Evolutionary conservation across 169 alveolate genomes (phyloP).

Genomic region (Cryptosporidium felis): DNA sequence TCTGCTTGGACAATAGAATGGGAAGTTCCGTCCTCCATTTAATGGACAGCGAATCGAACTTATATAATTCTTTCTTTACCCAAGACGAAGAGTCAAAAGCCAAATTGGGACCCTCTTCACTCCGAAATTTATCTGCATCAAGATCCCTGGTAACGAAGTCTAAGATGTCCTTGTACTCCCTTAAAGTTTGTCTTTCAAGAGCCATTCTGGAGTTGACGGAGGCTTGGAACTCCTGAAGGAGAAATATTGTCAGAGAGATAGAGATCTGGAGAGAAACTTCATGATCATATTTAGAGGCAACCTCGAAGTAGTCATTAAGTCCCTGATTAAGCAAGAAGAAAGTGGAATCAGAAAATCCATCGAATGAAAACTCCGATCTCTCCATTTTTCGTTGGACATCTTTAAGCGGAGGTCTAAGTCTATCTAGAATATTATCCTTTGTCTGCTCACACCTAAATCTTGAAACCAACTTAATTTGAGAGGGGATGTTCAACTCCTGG

Average conservation of each 20-base stretch:
- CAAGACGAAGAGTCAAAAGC: slow-evolving; percentile 24
- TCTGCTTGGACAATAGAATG: background rate
- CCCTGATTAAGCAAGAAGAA: background rate
- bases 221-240: slow-evolving; percentile 23
- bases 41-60: slow-evolving; percentile 18
- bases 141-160: background rate
- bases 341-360: slow-evolving; percentile 4
- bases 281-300: slow-evolving; percentile 34
- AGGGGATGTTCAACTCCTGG: slow-evolving; percentile 53
- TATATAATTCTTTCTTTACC: slow-evolving; percentile 10
- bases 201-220: slow-evolving; percentile 28
- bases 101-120: background rate
- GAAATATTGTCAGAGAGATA: background rate
- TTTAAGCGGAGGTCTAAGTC: background rate
- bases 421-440: slow-evolving; percentile 21
- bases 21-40: slow-evolving; percentile 61
- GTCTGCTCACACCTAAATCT: slow-evolving; percentile 38
- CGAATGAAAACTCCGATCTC: background rate
- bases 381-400: slow-evolving; percentile 2
- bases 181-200: slow-evolving; percentile 18
- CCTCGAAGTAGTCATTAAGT: slow-evolving; percentile 14
- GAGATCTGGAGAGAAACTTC: background rate
- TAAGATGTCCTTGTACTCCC: background rate
- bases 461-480: slow-evolving; percentile 53
- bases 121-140: background rate